Base-by-base conservation (phyloP, 345 rosid species). In the Acer saccharum region DNA sequence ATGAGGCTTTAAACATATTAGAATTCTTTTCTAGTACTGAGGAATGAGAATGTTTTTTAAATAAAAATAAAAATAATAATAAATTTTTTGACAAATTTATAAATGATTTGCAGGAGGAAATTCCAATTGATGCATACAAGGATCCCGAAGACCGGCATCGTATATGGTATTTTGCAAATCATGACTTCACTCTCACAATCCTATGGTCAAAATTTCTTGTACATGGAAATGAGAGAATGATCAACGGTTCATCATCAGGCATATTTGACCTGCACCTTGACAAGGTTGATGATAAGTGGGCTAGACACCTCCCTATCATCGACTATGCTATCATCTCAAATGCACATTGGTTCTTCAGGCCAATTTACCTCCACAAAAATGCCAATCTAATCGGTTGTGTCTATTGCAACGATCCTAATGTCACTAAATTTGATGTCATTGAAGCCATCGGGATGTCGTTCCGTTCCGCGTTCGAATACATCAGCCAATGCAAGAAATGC, bases 321-420 rank as follows among this genome's bases (percentile, higher is more conserved):
- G 98, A 93, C 65, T 84, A 87, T 7, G 88, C 87, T 14, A 74
- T 96, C 78, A 75, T 96, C 78, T 96, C 99, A 0, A 69, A 72
- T 12, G 94, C 84, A 32, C 97, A 94, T 21, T 92, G 99, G 99
- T 94, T 94, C 79, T 94, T 94, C 80, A 83, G 97, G 71, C 89
- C 88, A 10, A 77, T 94, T 68, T 76, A 82, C 81, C 71, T 94
- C 4, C 88, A 90, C 16, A 46, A 77, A 25, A 86, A 83, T 52
- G 67, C 78, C 1, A 65, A 87, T 10, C 60, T 79, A 1, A 52
- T 88, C 2, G 95, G 91, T 9, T 96, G 99, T 66, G 88, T 92
- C 29, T 92, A 82, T 75, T 96, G 97, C 81, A 83, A 79, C 18
- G 79, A 77, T 6, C 86, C 88, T 5, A 87, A 88, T 25, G 78